phyloP scores from a whole-genome alignment of 2,329 filamentous ascomycete genomes.

The Dendrostoma leiphaemia region DNA sequence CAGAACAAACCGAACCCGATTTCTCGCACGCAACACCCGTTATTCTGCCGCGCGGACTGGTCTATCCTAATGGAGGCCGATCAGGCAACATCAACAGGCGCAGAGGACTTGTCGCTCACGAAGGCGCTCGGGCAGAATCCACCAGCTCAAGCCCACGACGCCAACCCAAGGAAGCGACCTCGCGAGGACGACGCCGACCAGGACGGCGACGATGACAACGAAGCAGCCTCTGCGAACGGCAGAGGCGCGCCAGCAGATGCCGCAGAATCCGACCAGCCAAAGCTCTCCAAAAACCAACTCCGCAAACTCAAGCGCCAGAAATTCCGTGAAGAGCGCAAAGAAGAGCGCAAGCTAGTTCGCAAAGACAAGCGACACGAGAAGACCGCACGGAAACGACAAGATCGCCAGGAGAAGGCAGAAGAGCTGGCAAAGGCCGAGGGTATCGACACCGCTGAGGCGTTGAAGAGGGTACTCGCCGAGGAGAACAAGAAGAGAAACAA shows the following conservation, averaged over 20 bases:
- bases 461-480: slow-evolving; percentile 24
- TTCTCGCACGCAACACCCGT: too few relatives aligned
- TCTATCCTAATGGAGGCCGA: slow-evolving; percentile 10
- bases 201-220: not conserved
- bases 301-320: slow-evolving; percentile 74
- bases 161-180: slow-evolving; percentile 9
- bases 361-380: slow-evolving; percentile 53
- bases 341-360: slow-evolving; percentile 51
- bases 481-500: slow-evolving; percentile 27
- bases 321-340: slow-evolving; percentile 72
- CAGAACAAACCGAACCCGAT: too few relatives aligned
- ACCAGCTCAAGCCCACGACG: not conserved
- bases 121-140: not conserved
- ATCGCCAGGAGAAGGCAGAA: slow-evolving; percentile 49
- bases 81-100: not conserved
- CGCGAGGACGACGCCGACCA: slow-evolving; percentile 5
- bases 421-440: slow-evolving; percentile 37
- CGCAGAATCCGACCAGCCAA: slow-evolving; percentile 3
- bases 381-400: slow-evolving; percentile 47
- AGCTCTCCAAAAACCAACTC: slow-evolving; percentile 78
- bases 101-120: not conserved
- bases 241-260: not conserved
- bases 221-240: not conserved
- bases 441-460: slow-evolving; percentile 36
- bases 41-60: too few relatives aligned